phyloP scores from a whole-genome alignment of 176 grass and related monocot genomes.

The sorghum (Sorghum bicolor) region DNA sequence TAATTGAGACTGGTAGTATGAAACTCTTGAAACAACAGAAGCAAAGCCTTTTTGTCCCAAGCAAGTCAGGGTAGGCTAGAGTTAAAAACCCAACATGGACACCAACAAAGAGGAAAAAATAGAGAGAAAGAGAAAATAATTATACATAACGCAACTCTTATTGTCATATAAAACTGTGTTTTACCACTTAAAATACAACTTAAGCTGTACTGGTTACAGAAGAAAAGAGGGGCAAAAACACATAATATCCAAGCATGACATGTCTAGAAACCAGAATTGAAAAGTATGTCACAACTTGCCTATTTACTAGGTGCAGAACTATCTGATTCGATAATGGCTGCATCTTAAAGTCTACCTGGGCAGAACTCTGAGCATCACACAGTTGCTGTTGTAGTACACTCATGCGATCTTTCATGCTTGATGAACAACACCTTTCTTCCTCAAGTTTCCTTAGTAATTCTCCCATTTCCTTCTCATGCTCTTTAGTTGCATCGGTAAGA shows the following conservation, averaged over 20 bases:
- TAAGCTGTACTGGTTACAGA: neutral
- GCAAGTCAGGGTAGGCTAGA: neutral
- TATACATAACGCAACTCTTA: neutral
- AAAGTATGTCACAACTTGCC: neutral
- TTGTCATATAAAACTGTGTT: neutral
- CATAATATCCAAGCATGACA: constrained; percentile 7
- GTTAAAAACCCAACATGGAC: neutral
- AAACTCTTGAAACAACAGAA: neutral
- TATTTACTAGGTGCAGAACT: neutral
- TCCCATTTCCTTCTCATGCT: constrained; percentile 60
- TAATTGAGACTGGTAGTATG: neutral
- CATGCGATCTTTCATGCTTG: constrained; percentile 48
- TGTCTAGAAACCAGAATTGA: constrained; percentile 1
- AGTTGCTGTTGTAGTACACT: constrained; percentile 44
- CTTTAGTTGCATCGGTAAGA: constrained; percentile 52
- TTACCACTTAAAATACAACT: neutral
- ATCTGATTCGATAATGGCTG: neutral
- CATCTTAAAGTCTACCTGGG: constrained; percentile 51
- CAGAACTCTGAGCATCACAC: constrained; percentile 51
- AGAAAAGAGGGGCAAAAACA: neutral
- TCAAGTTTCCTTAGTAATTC: constrained; percentile 57
- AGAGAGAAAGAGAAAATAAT: neutral
- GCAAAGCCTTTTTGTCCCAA: neutral
- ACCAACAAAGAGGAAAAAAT: neutral
- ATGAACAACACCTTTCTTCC: constrained; percentile 51